A percentile compares a stretch with the other conserved stretches of the same genome.
These are phyloP conservation scores for Pythium scleroteichum DNA, from an alignment of 352 stramenopile genomes.

Conservation along the genomic window DNA sequence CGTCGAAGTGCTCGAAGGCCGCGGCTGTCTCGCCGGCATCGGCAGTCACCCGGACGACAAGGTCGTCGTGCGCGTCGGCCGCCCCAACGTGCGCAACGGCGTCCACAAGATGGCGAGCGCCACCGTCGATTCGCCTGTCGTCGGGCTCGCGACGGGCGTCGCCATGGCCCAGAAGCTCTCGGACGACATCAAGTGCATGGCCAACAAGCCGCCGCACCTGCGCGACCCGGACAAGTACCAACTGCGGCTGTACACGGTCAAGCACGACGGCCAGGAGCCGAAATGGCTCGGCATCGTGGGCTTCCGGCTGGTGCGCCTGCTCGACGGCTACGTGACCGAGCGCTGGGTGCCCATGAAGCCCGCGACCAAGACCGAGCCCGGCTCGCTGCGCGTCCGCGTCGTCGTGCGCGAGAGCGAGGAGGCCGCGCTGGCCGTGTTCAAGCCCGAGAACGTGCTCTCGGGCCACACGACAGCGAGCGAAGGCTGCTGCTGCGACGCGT, in stretches of 20 bases:
- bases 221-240: slow-evolving; percentile 24
- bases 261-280: slow-evolving; percentile 6
- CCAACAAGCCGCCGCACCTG: slow-evolving; percentile 15
- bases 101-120: slow-evolving; percentile 7
- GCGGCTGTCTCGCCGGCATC: slow-evolving; percentile 14
- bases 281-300: slow-evolving; percentile 22
- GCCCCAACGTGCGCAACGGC: slow-evolving; percentile 1
- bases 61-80: slow-evolving; percentile 21
- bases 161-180: slow-evolving; percentile 12
- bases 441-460: not conserved
- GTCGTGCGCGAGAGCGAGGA: slow-evolving; percentile 18
- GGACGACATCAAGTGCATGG: slow-evolving; percentile 14
- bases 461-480: slow-evolving; percentile 7
- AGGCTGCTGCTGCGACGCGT: slow-evolving; percentile 27
- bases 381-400: slow-evolving; percentile 20
- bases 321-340: slow-evolving; percentile 19
- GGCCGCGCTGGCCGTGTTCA: slow-evolving; percentile 13
- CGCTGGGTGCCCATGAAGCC: slow-evolving; percentile 26
- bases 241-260: slow-evolving; percentile 23
- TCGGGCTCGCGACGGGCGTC: slow-evolving; percentile 3
- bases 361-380: slow-evolving; percentile 20
- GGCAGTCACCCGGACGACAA: slow-evolving; percentile 14
- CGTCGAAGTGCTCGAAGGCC: slow-evolving; percentile 24
- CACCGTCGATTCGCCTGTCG: slow-evolving; percentile 2
- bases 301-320: slow-evolving; percentile 12